These are phyloP conservation scores for Vitis hybrid DNA, from an alignment of 177 flowering plant genomes.

Conservation along the genomic window DNA sequence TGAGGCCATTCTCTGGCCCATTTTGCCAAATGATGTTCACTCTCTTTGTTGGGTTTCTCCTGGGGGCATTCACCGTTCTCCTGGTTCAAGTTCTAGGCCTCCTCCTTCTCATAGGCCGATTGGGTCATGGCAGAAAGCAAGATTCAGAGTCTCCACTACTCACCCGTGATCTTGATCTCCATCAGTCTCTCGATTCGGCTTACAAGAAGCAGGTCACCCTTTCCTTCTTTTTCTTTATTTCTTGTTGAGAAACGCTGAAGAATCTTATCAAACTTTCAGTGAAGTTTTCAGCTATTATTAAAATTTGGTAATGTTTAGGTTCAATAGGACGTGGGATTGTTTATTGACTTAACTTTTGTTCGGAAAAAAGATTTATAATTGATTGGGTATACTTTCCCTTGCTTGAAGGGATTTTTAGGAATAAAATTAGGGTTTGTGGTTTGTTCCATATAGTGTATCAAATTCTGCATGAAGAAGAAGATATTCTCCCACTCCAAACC, in stretches of 20 bases:
- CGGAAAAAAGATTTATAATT: neutral
- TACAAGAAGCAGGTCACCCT: constrained; percentile 36
- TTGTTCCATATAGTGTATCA: too few relatives aligned
- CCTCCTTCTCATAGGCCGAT: neutral
- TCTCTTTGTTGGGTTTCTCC: too few relatives aligned
- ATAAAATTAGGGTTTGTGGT: too few relatives aligned
- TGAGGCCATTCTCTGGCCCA: too few relatives aligned
- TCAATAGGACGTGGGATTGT: too few relatives aligned
- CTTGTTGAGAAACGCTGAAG: too few relatives aligned
- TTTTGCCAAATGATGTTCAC: too few relatives aligned
- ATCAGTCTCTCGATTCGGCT: constrained; percentile 31
- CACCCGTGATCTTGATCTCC: constrained; percentile 22
- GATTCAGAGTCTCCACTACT: neutral
- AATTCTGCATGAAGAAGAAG: too few relatives aligned
- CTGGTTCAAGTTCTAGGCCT: neutral
- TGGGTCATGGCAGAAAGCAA: neutral
- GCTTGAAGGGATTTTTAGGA: too few relatives aligned
- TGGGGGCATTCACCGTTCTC: neutral
- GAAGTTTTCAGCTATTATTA: neutral
- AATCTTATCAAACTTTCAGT: neutral
- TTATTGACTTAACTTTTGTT: too few relatives aligned
- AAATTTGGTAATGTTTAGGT: neutral
- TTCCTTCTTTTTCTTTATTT: neutral
- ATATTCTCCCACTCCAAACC: too few relatives aligned
- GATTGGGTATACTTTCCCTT: too few relatives aligned